Evolutionary conservation across 345 rosid genomes (phyloP).

Genomic region (Gossypium mustelinum): DNA sequence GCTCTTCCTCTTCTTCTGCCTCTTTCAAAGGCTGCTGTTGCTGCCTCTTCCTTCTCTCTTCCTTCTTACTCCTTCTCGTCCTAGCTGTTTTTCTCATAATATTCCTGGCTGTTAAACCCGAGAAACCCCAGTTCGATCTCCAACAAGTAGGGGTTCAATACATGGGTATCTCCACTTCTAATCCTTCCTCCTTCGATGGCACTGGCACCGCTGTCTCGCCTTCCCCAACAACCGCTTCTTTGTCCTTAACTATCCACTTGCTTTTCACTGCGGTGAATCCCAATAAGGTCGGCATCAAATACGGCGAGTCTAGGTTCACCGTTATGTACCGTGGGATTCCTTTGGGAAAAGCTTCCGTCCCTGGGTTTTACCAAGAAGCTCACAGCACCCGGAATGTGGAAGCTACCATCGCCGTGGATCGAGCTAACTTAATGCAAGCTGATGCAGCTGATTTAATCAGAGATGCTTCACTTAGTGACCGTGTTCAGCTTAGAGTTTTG

Average conservation of each 20-base stretch:
- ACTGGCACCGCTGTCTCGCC: slow-evolving; percentile 19
- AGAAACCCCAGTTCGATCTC: slow-evolving; percentile 96
- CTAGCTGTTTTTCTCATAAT: slow-evolving; percentile 69
- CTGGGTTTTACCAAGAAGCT: slow-evolving; percentile 89
- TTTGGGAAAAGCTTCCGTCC: slow-evolving; percentile 79
- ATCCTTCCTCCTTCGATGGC: slow-evolving; percentile 38
- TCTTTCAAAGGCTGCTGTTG: slow-evolving; percentile 96
- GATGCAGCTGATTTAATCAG: slow-evolving; percentile 66
- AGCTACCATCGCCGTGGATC: slow-evolving; percentile 78
- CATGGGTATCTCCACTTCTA: slow-evolving; percentile 67
- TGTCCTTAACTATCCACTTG: slow-evolving; percentile 75
- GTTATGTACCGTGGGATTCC: slow-evolving; percentile 97
- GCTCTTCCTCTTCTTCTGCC: slow-evolving; percentile 63
- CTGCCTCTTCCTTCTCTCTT: slow-evolving; percentile 83
- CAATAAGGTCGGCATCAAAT: slow-evolving; percentile 93
- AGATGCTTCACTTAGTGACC: slow-evolving; percentile 59
- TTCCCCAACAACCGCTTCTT: slow-evolving; percentile 43
- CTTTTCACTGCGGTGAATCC: slow-evolving; percentile 89
- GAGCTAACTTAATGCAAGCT: slow-evolving; percentile 58
- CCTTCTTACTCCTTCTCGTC: slow-evolving; percentile 67
- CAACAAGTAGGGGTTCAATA: slow-evolving; percentile 89
- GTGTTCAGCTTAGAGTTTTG: slow-evolving; percentile 43
- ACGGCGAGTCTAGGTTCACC: slow-evolving; percentile 88
- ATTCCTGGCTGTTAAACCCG: slow-evolving; percentile 90
- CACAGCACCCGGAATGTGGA: slow-evolving; percentile 69